Percentiles rank a stretch among this genome's conserved stretches.
phyloP scores from a whole-genome alignment of 805 yeast genomes.

The Henningerozyma blattae region DNA sequence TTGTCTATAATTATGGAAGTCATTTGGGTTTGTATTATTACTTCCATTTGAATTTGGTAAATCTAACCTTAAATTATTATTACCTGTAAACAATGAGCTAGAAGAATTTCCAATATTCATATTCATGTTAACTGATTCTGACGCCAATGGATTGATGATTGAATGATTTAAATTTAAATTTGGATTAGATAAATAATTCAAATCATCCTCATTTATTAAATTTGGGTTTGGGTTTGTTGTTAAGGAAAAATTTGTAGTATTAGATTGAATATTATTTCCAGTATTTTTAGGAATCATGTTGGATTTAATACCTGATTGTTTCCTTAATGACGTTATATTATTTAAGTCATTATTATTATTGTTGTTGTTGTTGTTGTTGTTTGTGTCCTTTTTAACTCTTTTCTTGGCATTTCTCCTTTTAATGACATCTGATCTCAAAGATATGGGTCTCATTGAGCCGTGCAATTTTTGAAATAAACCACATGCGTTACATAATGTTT shows the following conservation, averaged over 20 bases:
- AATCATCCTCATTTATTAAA: too few relatives aligned
- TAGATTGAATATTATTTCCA: too few relatives aligned
- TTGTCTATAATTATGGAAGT: too few relatives aligned
- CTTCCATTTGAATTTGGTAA: too few relatives aligned
- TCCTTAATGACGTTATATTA: too few relatives aligned
- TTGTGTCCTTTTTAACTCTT: constrained; percentile 32
- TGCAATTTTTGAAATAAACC: constrained; percentile 84
- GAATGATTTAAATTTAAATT: too few relatives aligned
- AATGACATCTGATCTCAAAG: constrained; percentile 82
- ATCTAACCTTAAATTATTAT: not conserved
- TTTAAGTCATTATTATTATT: constrained; percentile 2
- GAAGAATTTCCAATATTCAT: not conserved
- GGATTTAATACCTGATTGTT: too few relatives aligned
- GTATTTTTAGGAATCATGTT: too few relatives aligned
- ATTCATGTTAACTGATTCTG: constrained; percentile 2
- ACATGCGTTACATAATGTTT: constrained; percentile 90
- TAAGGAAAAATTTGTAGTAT: too few relatives aligned
- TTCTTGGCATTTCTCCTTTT: constrained; percentile 60
- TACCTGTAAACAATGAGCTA: not conserved
- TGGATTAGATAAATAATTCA: too few relatives aligned
- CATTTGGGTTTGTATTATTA: too few relatives aligned
- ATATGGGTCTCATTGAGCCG: constrained; percentile 84
- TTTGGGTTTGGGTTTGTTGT: too few relatives aligned
- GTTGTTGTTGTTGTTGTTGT: not conserved
- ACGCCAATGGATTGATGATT: constrained; percentile 1